These are phyloP conservation scores for Trichoderma arundinaceum DNA, from an alignment of 2,329 filamentous ascomycete genomes.

Conservation along the genomic window DNA sequence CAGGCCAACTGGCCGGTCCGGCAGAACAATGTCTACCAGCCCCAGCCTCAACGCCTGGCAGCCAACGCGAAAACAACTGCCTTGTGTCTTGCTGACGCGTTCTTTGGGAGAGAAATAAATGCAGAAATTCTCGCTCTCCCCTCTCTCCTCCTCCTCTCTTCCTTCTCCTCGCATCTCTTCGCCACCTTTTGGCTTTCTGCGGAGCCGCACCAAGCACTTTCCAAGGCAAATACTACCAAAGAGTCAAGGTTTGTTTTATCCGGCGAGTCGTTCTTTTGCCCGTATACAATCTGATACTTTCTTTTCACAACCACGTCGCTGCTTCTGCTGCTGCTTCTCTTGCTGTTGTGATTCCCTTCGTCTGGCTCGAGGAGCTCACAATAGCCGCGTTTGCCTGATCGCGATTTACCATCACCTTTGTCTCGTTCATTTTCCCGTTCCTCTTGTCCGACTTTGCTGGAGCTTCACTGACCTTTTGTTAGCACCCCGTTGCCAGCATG, in stretches of 20 bases:
- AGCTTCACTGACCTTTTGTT: neutral
- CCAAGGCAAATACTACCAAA: neutral
- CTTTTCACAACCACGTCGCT: neutral
- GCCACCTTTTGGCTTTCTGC: neutral
- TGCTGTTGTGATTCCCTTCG: neutral
- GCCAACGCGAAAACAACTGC: neutral
- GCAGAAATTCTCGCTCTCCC: too few relatives aligned
- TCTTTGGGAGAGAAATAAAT: neutral
- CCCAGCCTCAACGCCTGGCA: constrained; percentile 18
- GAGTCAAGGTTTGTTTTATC: neutral
- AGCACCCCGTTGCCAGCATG: constrained; percentile 12
- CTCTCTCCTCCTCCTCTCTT: neutral
- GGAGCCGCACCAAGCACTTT: neutral
- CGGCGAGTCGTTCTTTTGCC: neutral
- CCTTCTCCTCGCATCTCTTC: neutral
- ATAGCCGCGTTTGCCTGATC: neutral
- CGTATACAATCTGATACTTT: neutral
- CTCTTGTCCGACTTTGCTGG: neutral
- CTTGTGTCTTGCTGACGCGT: neutral
- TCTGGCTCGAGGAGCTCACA: neutral
- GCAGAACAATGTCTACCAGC: neutral
- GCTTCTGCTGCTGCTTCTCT: neutral
- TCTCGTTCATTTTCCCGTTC: neutral
- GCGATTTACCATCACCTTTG: neutral
- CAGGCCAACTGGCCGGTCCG: neutral